Percentiles rank a stretch among this genome's conserved stretches.
Evolutionary conservation across 495 filamentous ascomycete species (phyloP).

Genomic region (Rhizodiscina lignyota): DNA sequence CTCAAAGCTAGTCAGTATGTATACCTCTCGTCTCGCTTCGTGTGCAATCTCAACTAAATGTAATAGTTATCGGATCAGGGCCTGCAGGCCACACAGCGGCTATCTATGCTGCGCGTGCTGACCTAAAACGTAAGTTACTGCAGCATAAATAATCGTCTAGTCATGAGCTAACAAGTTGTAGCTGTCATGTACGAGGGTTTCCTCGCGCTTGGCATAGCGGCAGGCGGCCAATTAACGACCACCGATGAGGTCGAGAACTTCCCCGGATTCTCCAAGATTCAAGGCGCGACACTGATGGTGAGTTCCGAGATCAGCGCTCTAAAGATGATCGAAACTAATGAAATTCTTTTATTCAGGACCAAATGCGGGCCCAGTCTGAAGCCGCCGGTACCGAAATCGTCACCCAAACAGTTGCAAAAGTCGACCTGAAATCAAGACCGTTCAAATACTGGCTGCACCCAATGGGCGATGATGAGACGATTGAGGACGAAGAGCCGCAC

Average conservation of each 20-base stretch:
- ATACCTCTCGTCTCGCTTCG: not conserved
- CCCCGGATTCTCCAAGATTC: slow-evolving; percentile 82
- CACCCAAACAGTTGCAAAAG: slow-evolving; percentile 74
- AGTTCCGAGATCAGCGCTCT: slow-evolving; percentile 3
- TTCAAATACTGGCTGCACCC: slow-evolving; percentile 82
- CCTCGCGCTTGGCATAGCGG: slow-evolving; percentile 89
- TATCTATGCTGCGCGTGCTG: slow-evolving; percentile 86
- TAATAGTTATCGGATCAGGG: slow-evolving; percentile 32
- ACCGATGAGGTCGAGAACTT: slow-evolving; percentile 98
- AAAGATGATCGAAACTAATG: not conserved
- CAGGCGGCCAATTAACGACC: slow-evolving; percentile 91
- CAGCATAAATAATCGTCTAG: slow-evolving; percentile 2
- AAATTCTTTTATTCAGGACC: slow-evolving; percentile 34
- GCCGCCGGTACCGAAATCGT: slow-evolving; percentile 84
- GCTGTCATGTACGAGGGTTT: slow-evolving; percentile 94
- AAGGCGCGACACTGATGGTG: slow-evolving; percentile 73
- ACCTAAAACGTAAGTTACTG: slow-evolving; percentile 46
- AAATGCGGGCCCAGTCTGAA: slow-evolving; percentile 82
- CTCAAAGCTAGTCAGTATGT: slow-evolving; percentile 24
- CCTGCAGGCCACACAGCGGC: slow-evolving; percentile 95
- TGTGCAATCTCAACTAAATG: not conserved
- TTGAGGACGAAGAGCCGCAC: slow-evolving; percentile 37
- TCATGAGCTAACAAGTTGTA: slow-evolving; percentile 10
- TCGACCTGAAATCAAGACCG: slow-evolving; percentile 71
- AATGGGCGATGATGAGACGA: slow-evolving; percentile 42